Conservation (phyloP, 2,329 filamentous ascomycete genomes). For the Hymenotorrendiella dingleyae region DNA sequence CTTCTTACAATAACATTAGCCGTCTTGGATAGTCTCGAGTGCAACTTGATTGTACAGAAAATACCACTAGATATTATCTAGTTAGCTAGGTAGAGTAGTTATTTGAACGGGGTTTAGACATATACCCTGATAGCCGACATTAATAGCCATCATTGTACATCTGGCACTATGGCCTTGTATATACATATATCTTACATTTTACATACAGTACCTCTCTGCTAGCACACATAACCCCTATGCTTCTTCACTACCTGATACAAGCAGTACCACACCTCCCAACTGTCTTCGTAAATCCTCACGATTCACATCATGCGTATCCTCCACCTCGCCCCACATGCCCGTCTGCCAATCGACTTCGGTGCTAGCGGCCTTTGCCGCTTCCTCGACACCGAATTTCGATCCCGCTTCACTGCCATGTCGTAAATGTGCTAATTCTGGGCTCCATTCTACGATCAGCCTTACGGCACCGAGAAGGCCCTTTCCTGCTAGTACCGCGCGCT, state of each 20-base stretch:
- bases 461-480: constrained; percentile 80
- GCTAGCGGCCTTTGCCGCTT: constrained; percentile 71
- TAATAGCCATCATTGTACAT: too few relatives aligned
- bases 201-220: too few relatives aligned
- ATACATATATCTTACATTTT: too few relatives aligned
- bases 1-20: too few relatives aligned
- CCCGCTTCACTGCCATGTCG: constrained; percentile 32
- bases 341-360: constrained; percentile 90
- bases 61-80: too few relatives aligned
- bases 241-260: constrained; percentile 79
- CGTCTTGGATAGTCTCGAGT: too few relatives aligned
- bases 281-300: constrained; percentile 84
- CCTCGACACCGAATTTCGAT: constrained; percentile 67
- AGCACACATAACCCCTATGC: too few relatives aligned
- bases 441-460: constrained; percentile 82
- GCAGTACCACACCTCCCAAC: constrained; percentile 76
- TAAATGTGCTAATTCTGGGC: constrained; percentile 57
- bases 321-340: constrained; percentile 88
- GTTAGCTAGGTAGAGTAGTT: too few relatives aligned
- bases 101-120: too few relatives aligned
- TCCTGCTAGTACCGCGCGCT: constrained; percentile 74
- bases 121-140: too few relatives aligned
- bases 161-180: too few relatives aligned
- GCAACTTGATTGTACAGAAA: too few relatives aligned
- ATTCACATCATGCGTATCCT: constrained; percentile 93